Base-by-base conservation (phyloP, 495 filamentous ascomycete species). In the Choiromyces venosus region DNA sequence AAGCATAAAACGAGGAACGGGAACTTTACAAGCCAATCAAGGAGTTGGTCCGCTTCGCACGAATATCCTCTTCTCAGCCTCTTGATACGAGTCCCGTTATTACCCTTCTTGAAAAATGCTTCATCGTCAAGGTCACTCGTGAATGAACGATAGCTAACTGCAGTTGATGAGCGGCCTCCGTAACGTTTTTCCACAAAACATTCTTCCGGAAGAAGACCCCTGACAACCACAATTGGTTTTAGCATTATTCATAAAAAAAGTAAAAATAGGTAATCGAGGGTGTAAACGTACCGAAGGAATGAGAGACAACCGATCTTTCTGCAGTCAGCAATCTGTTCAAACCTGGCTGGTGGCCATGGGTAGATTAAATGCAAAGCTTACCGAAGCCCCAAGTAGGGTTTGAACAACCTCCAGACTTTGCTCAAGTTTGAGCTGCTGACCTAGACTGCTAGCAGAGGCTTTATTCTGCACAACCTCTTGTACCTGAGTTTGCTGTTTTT, bases 361-460 rank as follows among this genome's bases (percentile, higher is more conserved):
- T 35, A n/a, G 39, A 4, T 66, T 3, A 69, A 37, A 66, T 7
- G 18, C 37, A 18, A 37, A 44, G 16, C 80, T 74, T 37, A 81
- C 80, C 40, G 81, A 80, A 37, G 79, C 76, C 39, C 75, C 77
- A 56, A 82, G 74, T 37, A 81, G 68, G 37, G 76, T 81, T 67
- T 80, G 75, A 37, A 82, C 72, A 21, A 82, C 72, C 56, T 82
- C 72, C 18, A 82, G 68, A 68, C 81, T 82, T 76, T 82, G 81
- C 36, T 80, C 67, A 10, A 80, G 81, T 40, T 81, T 71, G 46
- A 82, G 46, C 12, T 68, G n/a, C 72, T 82, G 81, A 37, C 72
- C 75, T 37, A 78, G 75, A 37, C 25, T 21, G 64, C 72, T 38
- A 10, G 76, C 37, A 37, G 61, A 21, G 19, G 37, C 19, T 19